Base-by-base conservation (phyloP, 1,284 basidiomycete species). In the Taiwanofungus camphoratus region DNA sequence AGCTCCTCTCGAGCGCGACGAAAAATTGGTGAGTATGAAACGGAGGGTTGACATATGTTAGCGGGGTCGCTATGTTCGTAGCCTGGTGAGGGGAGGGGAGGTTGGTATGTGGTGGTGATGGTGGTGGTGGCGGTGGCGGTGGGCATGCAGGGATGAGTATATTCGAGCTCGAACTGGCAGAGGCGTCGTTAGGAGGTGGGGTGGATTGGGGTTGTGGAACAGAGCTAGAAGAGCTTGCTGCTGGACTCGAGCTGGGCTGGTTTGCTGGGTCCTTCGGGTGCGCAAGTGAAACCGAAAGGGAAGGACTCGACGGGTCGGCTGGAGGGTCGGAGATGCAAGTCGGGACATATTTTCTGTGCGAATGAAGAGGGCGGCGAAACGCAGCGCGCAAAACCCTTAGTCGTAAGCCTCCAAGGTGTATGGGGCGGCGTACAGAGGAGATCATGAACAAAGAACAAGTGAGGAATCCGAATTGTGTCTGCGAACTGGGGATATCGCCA, bases 1-100 rank as follows among this genome's bases (percentile, higher is more conserved):
- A 90, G 0, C 79, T 79, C 59, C 70, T 74, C 53, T 87, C 84
- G 27, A 90, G 67, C 1, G 70, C 78, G 12, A 55, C 55, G 51
- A 87, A 82, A 65, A 90, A 88, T 5, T 57, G 54, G 43, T 73
- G 68, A 5, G 66, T 68, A 41, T 68, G 45, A 42, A 68, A 68
- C 0, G 65, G 65, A 1, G 66, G 66, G 35, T 54, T 62, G n/a
- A 56, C 43, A 49, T 65, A 62, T n/a, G 52, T 36, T 5, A 52
- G 45, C 3, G 52, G 39, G 2, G 33, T 42, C 9, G 42, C 30
- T 15, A 44, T 16, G 6, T 36, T 27, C 9, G 44, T 47, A 12
- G 47, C 18, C 19, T 34, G 29, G 12, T 52, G 53, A 19, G 55
- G 58, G 3, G 52, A 44, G n/a, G 55, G 58, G 0, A 58, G 39